phyloP scores from a whole-genome alignment of 148 eudicot species.

The Chenopodium album region DNA sequence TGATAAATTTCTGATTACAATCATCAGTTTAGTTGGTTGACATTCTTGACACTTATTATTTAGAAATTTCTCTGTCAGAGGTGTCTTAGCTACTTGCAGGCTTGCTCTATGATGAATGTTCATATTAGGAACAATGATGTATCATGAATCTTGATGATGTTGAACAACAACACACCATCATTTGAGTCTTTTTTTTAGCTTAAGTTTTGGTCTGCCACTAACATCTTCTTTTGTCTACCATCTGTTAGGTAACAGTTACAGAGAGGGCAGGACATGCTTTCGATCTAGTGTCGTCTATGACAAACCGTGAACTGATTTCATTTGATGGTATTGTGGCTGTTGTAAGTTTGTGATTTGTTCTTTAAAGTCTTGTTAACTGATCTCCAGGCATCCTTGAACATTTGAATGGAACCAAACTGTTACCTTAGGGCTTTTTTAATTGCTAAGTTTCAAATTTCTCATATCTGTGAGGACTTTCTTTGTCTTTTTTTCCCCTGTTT shows the following conservation, averaged over 20 bases:
- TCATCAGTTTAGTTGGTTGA: not conserved
- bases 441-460: constrained; percentile 1
- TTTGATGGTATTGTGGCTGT: constrained; percentile 92
- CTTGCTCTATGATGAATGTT: too few species aligned
- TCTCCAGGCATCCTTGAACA: not conserved
- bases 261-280: constrained; percentile 88
- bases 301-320: constrained; percentile 58
- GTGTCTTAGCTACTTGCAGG: not conserved
- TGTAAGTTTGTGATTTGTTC: constrained; percentile 52
- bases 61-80: not conserved
- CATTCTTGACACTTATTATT: not conserved
- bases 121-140: not conserved
- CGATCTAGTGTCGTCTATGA: constrained; percentile 68
- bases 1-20: not conserved
- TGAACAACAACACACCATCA: not conserved
- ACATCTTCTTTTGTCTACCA: constrained; percentile 10
- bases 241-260: constrained; percentile 72
- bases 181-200: constrained; percentile 1
- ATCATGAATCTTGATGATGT: not conserved
- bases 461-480: not conserved
- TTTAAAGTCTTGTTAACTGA: not conserved
- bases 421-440: not conserved
- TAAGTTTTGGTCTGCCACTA: not conserved
- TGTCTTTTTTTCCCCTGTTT: not conserved
- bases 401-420: not conserved